phyloP scores from a whole-genome alignment of 2,329 filamentous ascomycete species.

The Pseudocercospora eumusae region DNA sequence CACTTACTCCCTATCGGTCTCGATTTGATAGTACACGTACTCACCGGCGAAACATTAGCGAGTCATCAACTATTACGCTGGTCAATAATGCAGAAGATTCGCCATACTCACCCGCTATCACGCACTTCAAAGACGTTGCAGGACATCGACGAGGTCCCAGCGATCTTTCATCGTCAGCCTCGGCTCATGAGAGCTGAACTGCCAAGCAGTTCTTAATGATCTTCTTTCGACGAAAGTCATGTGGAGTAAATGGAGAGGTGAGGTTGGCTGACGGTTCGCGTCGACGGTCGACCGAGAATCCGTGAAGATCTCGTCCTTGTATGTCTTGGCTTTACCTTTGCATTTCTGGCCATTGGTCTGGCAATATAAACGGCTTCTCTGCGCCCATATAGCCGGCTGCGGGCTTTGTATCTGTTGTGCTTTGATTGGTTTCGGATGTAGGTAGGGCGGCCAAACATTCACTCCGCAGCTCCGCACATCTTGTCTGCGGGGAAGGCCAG shows the following conservation, averaged over 20 bases:
- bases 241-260: background rate
- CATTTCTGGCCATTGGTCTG: slow-evolving; percentile 6
- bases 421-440: too few relatives aligned
- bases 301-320: slow-evolving; percentile 2
- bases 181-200: background rate
- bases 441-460: slow-evolving; percentile 3
- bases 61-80: background rate
- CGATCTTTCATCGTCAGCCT: background rate
- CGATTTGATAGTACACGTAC: background rate
- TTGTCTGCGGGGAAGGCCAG: slow-evolving; percentile 10
- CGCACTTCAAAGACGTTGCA: background rate
- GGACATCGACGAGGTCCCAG: background rate
- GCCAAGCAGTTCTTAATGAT: too few relatives aligned
- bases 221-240: background rate
- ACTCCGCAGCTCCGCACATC: slow-evolving; percentile 1
- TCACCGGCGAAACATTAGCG: background rate
- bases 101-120: background rate
- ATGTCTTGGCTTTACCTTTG: slow-evolving; percentile 8
- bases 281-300: background rate
- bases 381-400: background rate
- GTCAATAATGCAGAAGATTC: background rate
- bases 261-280: slow-evolving; percentile 6
- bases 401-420: background rate
- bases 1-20: background rate
- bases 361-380: background rate